Base-by-base conservation (phyloP, 1,284 basidiomycete genomes). In the Anthracocystis walkeri region DNA sequence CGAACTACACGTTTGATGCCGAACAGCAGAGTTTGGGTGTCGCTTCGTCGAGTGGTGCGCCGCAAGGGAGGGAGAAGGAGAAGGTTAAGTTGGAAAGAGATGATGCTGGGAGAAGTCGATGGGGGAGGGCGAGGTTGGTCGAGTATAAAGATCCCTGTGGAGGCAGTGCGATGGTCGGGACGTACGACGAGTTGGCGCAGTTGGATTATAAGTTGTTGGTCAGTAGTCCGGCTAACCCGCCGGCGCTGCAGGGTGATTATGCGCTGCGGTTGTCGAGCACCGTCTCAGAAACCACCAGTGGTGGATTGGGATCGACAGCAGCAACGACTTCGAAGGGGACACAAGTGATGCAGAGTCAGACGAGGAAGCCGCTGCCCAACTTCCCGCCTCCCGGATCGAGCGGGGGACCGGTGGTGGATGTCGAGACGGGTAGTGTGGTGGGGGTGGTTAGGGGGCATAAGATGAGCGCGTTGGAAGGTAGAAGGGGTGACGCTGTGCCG, bases 371-470 rank as follows among this genome's bases (percentile, higher is more conserved):
- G 16, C 55, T 79, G 23, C 70, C 84, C 25, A 72, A 76, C 25
- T 84, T 89, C 7, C 91, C 91, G 10, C 89, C 90, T 0, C 88
- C 89, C 1, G 91, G 91, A 11, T 91, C 90, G 21, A 91, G 90
- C 52, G 91, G 91, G 8, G 91, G 91, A 0, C 91, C 91, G 0
- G 89, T 92, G 58, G 87, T 92, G 3, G 90, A 91, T 64, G 87
- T 89, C 58, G 87, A 89, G 75, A 89, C 86, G 40, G 91, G 91
- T 2, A 88, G 90, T 1, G 91, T 92, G 1, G 88, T 92, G 2
- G 91, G 91, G 0, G 86, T 92, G n/a, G 88, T 91, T 66, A 86
- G 91, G 5, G 91, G 91, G 4, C 88, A 89, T 41, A 87, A 89
- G 79, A 89, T 90, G 88, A 80, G 79, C 49, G 48, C 75, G 38